These are phyloP conservation scores for Skeletonema menzelii DNA, from an alignment of 108 stramenopile genomes.

Conservation along the genomic window DNA sequence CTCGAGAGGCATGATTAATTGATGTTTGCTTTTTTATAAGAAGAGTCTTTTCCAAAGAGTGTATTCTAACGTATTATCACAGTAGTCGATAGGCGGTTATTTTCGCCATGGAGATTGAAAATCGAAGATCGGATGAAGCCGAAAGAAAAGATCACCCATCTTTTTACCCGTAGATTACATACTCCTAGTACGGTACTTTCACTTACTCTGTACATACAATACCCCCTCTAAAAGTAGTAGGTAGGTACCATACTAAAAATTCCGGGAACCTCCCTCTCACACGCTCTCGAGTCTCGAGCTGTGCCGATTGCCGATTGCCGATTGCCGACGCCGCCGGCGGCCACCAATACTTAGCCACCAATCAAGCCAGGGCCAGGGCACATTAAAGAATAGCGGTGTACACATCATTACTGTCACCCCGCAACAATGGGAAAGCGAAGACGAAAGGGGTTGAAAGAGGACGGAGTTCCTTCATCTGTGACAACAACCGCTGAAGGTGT, in stretches of 20 bases:
- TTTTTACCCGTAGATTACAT: not conserved
- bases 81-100: not conserved
- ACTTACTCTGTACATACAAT: too few species aligned
- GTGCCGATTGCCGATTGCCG: too few species aligned
- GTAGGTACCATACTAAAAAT: too few species aligned
- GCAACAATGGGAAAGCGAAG: not conserved
- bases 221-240: too few species aligned
- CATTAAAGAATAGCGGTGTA: too few species aligned
- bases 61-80: not conserved
- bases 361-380: not conserved
- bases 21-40: conserved; percentile 46
- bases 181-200: not conserved
- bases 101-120: not conserved
- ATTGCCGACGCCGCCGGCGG: too few species aligned
- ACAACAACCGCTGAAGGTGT: not conserved
- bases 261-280: not conserved
- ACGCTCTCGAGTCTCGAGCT: too few species aligned
- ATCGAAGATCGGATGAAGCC: not conserved
- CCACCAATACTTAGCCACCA: not conserved
- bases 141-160: too few species aligned
- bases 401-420: too few species aligned
- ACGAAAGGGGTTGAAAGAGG: not conserved
- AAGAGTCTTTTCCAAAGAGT: not conserved
- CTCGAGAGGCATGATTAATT: conserved; percentile 89
- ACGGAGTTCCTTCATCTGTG: not conserved